Percentiles rank a stretch among this genome's conserved stretches.
Evolutionary conservation across 371 early-diverging fungal genomes (phyloP).

Genomic region (Fennellomyces sp.): DNA sequence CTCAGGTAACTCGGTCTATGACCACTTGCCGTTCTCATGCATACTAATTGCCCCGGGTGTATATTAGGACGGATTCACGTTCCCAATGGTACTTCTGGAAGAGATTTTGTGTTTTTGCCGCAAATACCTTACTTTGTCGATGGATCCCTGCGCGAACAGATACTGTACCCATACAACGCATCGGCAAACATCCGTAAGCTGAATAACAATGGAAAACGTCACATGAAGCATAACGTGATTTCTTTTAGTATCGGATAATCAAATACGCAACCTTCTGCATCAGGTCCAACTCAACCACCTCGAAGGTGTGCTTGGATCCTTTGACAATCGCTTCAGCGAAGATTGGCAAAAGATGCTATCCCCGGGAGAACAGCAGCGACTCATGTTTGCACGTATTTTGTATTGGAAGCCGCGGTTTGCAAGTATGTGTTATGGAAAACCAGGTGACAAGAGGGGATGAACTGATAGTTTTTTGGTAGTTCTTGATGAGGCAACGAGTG

Average conservation of each 20-base stretch:
- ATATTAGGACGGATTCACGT: conserved; percentile 22
- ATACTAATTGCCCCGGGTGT: too few relatives aligned
- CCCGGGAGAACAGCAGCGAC: conserved; percentile 79
- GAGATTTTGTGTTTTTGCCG: conserved; percentile 67
- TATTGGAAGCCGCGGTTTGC: conserved; percentile 72
- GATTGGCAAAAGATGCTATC: conserved; percentile 74
- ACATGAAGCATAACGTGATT: background rate
- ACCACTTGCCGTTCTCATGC: too few relatives aligned
- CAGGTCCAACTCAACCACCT: conserved; percentile 59
- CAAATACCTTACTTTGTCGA: conserved; percentile 69
- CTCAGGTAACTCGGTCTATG: too few relatives aligned
- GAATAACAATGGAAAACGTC: background rate
- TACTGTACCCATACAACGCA: conserved; percentile 53
- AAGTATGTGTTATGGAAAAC: conserved; percentile 31
- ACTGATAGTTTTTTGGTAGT: conserved; percentile 28
- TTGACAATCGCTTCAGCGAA: conserved; percentile 53
- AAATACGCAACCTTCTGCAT: conserved; percentile 43
- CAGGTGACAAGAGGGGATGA: background rate
- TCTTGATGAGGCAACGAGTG: conserved; percentile 78
- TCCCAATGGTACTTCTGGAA: conserved; percentile 21
- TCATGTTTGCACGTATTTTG: conserved; percentile 73
- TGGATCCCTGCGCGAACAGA: conserved; percentile 76
- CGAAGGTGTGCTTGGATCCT: conserved; percentile 41
- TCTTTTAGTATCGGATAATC: conserved; percentile 53
- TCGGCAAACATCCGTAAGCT: conserved; percentile 30